Base-by-base conservation (phyloP, 2,329 filamentous ascomycete genomes). In the Botrytis hyacinthi region DNA sequence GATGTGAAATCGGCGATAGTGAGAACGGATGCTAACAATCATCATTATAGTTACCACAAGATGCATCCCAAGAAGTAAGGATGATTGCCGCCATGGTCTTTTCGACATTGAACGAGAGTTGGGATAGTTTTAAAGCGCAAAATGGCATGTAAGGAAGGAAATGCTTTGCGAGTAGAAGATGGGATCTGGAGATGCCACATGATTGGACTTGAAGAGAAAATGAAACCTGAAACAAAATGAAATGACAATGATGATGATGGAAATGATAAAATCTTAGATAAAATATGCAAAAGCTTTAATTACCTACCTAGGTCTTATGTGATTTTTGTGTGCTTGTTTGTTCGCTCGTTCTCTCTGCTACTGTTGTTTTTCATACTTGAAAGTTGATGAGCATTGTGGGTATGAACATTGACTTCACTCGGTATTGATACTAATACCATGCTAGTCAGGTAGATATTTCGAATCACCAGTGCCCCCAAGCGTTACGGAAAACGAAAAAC, bases 81-180 rank as follows among this genome's bases (percentile, higher is more conserved):
- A 88, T 92, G 82, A 90, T 92, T 80, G 89, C 90, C 0, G 89
- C 85, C 0, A 84, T 87, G 16, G 89, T 92, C 12, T 92, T 92
- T 80, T 88, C 87, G 73, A 91, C 90, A 51, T 83, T 92, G 65
- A 92, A 92, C 79, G 90, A 92, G 83, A 90, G 89, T 74, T 92
- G 90, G 90, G 90, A 92, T 80, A 91, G 91, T 81, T 92, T 92
- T 81, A 92, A 91, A 82, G 83, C 86, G 57, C 89, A 92, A 78
- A 92, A 92, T 79, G 88, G 88, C 59, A 83, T 92, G 81, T 91
- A 35, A 8, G 26, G 12, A 7, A 26, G 14, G 35, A 6, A 3
- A 18, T 62, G 22, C 12, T 42, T 32, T 32, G 51, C 14, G 51
- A 40, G 35, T 4, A 37, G 60, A 22, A 62, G 35, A 37, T 42